phyloP scores from a whole-genome alignment of 2,329 filamentous ascomycete genomes.

The Epichloe typhina region DNA sequence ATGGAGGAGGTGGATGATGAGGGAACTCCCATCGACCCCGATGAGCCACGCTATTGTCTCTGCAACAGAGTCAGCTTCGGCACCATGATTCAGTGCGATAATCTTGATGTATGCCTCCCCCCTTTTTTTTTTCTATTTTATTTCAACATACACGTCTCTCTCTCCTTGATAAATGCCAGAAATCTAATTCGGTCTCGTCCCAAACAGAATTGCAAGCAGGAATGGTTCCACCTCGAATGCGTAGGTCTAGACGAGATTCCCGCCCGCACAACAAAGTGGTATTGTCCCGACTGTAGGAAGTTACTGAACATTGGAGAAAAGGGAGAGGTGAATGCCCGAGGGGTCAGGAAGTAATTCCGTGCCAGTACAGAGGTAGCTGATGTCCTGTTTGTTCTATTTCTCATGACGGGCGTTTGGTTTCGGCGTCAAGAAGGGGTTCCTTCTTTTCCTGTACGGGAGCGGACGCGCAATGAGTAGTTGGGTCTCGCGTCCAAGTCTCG shows the following conservation, averaged over 20 bases:
- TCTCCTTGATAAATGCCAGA: no score
- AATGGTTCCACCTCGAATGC: slow-evolving; percentile 78
- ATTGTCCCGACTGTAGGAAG: slow-evolving; percentile 63
- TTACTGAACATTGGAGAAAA: slow-evolving; percentile 49
- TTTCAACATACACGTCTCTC: neutral
- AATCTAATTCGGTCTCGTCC: neutral
- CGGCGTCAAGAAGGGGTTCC: no score
- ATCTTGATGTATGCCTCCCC: slow-evolving; percentile 48
- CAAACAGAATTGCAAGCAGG: slow-evolving; percentile 53
- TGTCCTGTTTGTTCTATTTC: no score
- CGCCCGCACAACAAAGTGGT: slow-evolving; percentile 67
- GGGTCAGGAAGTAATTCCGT: slow-evolving; percentile 29
- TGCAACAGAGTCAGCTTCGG: slow-evolving; percentile 73
- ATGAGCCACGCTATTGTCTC: slow-evolving; percentile 64
- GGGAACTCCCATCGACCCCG: slow-evolving; percentile 56
- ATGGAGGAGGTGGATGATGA: slow-evolving; percentile 53
- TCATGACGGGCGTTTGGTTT: no score
- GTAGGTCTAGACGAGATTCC: slow-evolving; percentile 57
- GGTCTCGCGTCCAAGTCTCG: no score
- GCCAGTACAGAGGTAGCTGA: no score
- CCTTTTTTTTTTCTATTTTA: neutral
- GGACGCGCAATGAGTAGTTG: no score
- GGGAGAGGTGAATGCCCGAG: slow-evolving; percentile 48
- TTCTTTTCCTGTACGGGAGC: no score
- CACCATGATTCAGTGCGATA: slow-evolving; percentile 74